phyloP scores from a whole-genome alignment of 495 filamentous ascomycete genomes.

The Pyronema omphalodes region DNA sequence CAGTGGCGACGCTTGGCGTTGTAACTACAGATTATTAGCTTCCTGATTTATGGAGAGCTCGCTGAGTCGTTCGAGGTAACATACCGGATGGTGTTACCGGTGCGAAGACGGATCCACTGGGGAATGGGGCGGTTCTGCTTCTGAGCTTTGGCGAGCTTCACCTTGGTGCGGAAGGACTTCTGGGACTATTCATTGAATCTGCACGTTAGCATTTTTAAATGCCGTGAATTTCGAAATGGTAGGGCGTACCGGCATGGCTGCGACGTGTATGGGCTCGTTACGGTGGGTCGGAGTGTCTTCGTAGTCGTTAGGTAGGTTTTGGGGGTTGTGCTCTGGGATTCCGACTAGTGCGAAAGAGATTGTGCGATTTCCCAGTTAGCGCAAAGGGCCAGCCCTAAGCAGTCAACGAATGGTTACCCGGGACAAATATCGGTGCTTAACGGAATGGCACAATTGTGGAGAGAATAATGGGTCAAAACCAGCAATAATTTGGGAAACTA shows the following conservation, averaged over 20 bases:
- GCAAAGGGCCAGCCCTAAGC: too few relatives aligned
- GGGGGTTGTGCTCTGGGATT: too few relatives aligned
- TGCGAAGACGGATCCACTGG: constrained; percentile 97
- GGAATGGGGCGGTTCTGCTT: constrained; percentile 99
- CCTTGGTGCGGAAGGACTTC: constrained; percentile 98
- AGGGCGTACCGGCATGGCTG: constrained; percentile 3
- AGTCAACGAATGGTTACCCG: too few relatives aligned
- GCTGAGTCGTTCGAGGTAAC: constrained; percentile 20
- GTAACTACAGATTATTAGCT: constrained; percentile 44
- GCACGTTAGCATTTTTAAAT: neutral
- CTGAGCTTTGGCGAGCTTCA: constrained; percentile 99
- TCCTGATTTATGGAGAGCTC: neutral
- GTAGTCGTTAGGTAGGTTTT: too few relatives aligned
- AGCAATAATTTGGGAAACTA: too few relatives aligned
- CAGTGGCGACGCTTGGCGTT: constrained; percentile 99
- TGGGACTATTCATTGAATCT: constrained; percentile 47
- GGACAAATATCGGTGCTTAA: too few relatives aligned
- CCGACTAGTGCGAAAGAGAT: too few relatives aligned
- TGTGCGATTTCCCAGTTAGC: too few relatives aligned
- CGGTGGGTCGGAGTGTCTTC: too few relatives aligned
- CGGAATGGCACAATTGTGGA: too few relatives aligned
- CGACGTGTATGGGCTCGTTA: neutral
- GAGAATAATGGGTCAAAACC: too few relatives aligned
- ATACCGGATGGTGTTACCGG: constrained; percentile 96
- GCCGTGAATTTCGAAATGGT: neutral